Conservation (phyloP, 805 yeast genomes). For the Metschnikowia gelsemii region DNA sequence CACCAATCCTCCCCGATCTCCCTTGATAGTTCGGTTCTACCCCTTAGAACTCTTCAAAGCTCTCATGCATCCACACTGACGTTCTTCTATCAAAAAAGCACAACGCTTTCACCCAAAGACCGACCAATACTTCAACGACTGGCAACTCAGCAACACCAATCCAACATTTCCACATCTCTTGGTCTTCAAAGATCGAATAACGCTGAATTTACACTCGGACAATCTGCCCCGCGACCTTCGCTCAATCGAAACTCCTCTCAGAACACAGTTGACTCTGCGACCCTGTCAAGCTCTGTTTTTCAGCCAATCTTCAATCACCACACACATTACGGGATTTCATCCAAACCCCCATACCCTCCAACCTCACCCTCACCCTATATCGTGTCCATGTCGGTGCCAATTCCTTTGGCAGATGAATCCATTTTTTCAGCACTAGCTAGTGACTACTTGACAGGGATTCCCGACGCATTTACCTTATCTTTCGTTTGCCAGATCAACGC, state of each 20-base stretch:
- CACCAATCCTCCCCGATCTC: conserved; percentile 6
- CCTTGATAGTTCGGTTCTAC: conserved; percentile 2
- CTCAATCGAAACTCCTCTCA: conserved; percentile 35
- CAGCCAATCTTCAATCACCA: conserved; percentile 6
- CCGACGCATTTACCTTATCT: conserved; percentile 48
- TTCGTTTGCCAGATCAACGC: conserved; percentile 62
- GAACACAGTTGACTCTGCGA: conserved; percentile 34
- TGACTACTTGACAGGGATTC: conserved; percentile 47
- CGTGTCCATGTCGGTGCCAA: conserved; percentile 43
- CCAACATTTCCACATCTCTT: conserved; percentile 3
- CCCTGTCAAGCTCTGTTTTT: conserved; percentile 14
- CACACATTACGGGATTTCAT: conserved; percentile 14
- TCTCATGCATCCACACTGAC: conserved; percentile 8
- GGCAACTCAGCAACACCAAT: conserved; percentile 14
- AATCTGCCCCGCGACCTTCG: conserved; percentile 26
- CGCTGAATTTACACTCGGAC: conserved; percentile 7
- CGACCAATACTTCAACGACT: conserved; percentile 15
- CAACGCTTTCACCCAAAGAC: conserved; percentile 9
- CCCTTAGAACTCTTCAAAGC: conserved; percentile 2
- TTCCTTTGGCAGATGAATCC: conserved; percentile 42
- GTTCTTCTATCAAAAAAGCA: conserved; percentile 6
- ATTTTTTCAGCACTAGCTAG: conserved; percentile 50
- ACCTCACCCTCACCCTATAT: conserved; percentile 21
- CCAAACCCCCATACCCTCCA: conserved; percentile 3
- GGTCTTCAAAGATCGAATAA: conserved; percentile 7